A percentile compares a stretch with the other conserved stretches of the same genome.
Evolutionary conservation across 1,284 basidiomycete genomes (phyloP).

Genomic region (Cerrena zonata): DNA sequence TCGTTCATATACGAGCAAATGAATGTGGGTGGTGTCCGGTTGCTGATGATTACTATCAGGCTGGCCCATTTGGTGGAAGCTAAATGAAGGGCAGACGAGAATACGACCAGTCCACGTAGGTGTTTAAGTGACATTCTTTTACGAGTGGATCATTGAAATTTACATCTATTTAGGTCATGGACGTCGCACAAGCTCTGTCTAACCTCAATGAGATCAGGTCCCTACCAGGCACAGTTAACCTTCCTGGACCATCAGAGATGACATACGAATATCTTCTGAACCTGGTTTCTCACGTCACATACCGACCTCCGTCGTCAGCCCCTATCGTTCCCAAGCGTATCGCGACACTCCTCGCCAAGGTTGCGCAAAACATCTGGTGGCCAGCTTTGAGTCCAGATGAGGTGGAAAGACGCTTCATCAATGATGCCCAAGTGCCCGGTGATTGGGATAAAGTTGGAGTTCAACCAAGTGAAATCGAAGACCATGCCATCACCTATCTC

Average conservation of each 20-base stretch:
- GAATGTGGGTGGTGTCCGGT: not conserved
- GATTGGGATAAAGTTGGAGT: conserved; percentile 64
- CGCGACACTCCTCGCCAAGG: conserved; percentile 61
- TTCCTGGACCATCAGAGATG: conserved; percentile 86
- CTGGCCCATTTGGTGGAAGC: conserved; percentile 91
- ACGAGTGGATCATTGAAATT: not conserved
- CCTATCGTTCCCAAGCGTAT: conserved; percentile 76
- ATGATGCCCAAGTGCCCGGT: conserved; percentile 66
- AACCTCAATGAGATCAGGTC: conserved; percentile 67
- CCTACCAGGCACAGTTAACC: conserved; percentile 66
- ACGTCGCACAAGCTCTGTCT: conserved; percentile 88
- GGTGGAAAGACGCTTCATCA: conserved; percentile 80
- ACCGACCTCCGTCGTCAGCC: conserved; percentile 61
- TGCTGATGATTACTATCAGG: conserved; percentile 36
- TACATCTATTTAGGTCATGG: conserved; percentile 60
- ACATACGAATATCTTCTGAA: conserved; percentile 82
- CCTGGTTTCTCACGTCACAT: conserved; percentile 77
- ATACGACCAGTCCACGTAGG: conserved; percentile 89
- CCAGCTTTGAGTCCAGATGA: conserved; percentile 89
- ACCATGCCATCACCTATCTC: conserved; percentile 86
- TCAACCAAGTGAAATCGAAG: conserved; percentile 81
- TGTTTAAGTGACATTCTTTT: conserved; percentile 4
- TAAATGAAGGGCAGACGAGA: conserved; percentile 84
- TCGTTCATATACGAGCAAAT: not conserved
- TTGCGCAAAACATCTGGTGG: conserved; percentile 85